Evolutionary conservation across 2,329 filamentous ascomycete species (phyloP).

Genomic region (Epichloe brachyelytri): DNA sequence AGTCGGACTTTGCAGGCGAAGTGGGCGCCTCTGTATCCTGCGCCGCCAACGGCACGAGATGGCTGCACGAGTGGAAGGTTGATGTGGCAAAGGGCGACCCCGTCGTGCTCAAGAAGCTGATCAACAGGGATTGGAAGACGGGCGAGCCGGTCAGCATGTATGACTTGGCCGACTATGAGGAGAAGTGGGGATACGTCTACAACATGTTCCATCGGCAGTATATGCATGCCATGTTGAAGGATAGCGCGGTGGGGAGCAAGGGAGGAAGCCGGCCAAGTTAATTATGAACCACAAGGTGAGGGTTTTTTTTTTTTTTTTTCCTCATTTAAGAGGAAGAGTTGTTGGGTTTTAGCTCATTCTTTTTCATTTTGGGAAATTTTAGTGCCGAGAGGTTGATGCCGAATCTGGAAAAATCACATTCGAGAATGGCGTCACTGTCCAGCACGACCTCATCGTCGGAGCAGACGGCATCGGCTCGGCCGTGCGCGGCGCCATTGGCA

Average conservation of each 20-base stretch:
- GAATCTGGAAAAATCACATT: constrained; percentile 37
- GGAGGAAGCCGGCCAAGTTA: constrained; percentile 40
- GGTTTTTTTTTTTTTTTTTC: neutral
- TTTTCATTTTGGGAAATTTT: neutral
- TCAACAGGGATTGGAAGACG: constrained; percentile 58
- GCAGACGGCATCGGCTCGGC: constrained; percentile 55
- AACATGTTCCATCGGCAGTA: constrained; percentile 59
- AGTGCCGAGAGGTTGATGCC: constrained; percentile 40
- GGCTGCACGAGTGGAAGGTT: constrained; percentile 56
- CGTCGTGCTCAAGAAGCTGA: constrained; percentile 51
- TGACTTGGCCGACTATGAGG: constrained; percentile 50
- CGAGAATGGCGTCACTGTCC: constrained; percentile 32
- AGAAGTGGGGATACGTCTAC: constrained; percentile 51
- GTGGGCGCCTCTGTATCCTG: constrained; percentile 56
- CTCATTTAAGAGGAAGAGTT: too few species aligned
- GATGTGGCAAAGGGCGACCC: constrained; percentile 52
- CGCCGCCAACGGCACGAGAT: constrained; percentile 56
- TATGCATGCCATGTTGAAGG: constrained; percentile 56
- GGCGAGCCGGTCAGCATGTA: constrained; percentile 53
- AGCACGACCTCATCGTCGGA: constrained; percentile 49
- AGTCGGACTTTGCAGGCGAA: constrained; percentile 52
- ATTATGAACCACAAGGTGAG: constrained; percentile 41
- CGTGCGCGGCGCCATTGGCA: constrained; percentile 51
- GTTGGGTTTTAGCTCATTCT: neutral
- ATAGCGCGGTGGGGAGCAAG: constrained; percentile 39